Evolutionary conservation across 1,139 yeast genomes (phyloP).

Genomic region (Kodamaea arcana): DNA sequence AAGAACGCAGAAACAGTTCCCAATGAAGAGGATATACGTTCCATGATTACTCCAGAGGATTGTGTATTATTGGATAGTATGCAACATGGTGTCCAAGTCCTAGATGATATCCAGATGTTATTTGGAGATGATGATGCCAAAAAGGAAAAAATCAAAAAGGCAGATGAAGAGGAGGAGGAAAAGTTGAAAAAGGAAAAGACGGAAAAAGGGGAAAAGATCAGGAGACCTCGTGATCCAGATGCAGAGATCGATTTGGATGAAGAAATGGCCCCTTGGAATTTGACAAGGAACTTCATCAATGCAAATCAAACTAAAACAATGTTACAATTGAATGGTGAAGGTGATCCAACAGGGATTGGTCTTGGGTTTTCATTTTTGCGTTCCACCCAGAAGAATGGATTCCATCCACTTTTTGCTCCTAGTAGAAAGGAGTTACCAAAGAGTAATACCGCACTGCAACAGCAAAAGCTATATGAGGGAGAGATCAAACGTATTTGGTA

Average conservation of each 20-base stretch:
- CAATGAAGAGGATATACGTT: constrained; percentile 69
- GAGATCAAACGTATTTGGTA: constrained; percentile 91
- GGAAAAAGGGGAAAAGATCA: constrained; percentile 13
- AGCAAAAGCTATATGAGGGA: constrained; percentile 88
- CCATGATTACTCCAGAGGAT: constrained; percentile 94
- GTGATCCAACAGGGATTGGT: constrained; percentile 80
- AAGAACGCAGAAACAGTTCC: constrained; percentile 67
- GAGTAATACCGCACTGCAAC: constrained; percentile 60
- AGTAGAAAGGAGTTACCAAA: constrained; percentile 40
- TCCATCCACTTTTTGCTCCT: constrained; percentile 57
- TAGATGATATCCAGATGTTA: constrained; percentile 68
- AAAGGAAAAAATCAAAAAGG: constrained; percentile 17
- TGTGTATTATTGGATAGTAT: constrained; percentile 81
- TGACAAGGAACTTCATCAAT: constrained; percentile 81
- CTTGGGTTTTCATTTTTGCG: constrained; percentile 8
- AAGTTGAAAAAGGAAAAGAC: constrained; percentile 16
- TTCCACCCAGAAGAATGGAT: constrained; percentile 87
- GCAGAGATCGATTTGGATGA: constrained; percentile 62
- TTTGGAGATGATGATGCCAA: constrained; percentile 29
- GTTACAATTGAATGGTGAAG: constrained; percentile 95
- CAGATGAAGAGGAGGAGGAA: constrained; percentile 12
- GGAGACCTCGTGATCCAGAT: constrained; percentile 22
- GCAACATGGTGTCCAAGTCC: constrained; percentile 86
- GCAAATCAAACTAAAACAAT: constrained; percentile 97
- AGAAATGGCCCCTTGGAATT: constrained; percentile 91